Evolutionary conservation across 2,329 filamentous ascomycete genomes (phyloP).

Genomic region (Rhytidhysteron rufulum): DNA sequence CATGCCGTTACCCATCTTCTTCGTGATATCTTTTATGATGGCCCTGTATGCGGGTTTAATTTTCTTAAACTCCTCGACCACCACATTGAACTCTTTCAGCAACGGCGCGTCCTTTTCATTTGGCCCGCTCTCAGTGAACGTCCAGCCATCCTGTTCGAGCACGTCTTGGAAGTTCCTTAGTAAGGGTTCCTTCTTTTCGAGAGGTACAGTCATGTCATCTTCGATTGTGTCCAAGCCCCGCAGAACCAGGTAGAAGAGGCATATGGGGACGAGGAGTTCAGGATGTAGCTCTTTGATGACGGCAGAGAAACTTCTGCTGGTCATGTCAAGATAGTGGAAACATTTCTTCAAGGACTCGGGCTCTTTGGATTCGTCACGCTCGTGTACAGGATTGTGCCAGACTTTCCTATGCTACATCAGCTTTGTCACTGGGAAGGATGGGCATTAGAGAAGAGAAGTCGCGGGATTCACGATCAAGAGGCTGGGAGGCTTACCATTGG

Average conservation of each 20-base stretch:
- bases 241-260: constrained; percentile 88
- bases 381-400: constrained; percentile 93
- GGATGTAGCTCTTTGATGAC: constrained; percentile 96
- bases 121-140: constrained; percentile 76
- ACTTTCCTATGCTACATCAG: constrained; percentile 64
- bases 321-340: constrained; percentile 80
- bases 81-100: constrained; percentile 84
- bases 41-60: constrained; percentile 78
- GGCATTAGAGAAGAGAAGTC: neutral
- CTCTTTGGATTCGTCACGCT: constrained; percentile 73
- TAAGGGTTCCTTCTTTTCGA: constrained; percentile 79
- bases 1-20: constrained; percentile 98
- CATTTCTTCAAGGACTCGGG: constrained; percentile 70
- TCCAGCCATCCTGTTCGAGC: constrained; percentile 85
- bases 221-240: constrained; percentile 97
- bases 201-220: constrained; percentile 90
- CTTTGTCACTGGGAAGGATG: neutral
- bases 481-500: constrained; percentile 66
- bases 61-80: constrained; percentile 82
- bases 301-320: constrained; percentile 86
- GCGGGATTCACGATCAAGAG: neutral
- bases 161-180: constrained; percentile 77
- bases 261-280: constrained; percentile 83
- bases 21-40: constrained; percentile 89
- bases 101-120: constrained; percentile 93